Evolutionary conservation across 495 filamentous ascomycete species (phyloP).

Genomic region (Trichocladium antarcticum): DNA sequence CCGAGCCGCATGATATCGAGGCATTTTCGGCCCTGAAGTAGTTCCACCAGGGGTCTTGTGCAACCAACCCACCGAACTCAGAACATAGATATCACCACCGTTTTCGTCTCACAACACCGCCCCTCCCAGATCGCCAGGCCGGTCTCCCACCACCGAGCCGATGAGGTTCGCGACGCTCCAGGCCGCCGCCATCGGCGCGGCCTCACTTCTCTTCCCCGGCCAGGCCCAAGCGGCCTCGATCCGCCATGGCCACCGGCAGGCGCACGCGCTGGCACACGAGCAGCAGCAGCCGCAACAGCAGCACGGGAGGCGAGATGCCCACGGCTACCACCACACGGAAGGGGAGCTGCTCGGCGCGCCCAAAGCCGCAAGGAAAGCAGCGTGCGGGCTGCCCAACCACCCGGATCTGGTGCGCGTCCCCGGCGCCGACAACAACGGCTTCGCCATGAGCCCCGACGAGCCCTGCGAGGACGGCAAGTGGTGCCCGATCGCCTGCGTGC

Average conservation of each 20-base stretch:
- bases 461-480: slow-evolving; percentile 56
- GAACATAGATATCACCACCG: neutral
- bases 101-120: too few relatives aligned
- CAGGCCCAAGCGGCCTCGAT: slow-evolving; percentile 25
- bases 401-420: slow-evolving; percentile 61
- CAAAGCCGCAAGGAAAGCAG: slow-evolving; percentile 31
- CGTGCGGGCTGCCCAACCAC: slow-evolving; percentile 56
- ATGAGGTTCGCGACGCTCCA: slow-evolving; percentile 43
- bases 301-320: slow-evolving; percentile 23
- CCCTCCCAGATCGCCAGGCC: too few relatives aligned
- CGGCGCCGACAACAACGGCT: slow-evolving; percentile 55
- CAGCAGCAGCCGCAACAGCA: slow-evolving; percentile 23
- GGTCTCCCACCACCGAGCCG: too few relatives aligned
- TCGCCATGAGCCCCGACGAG: slow-evolving; percentile 74
- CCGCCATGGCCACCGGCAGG: slow-evolving; percentile 19
- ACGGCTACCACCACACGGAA: slow-evolving; percentile 18
- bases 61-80: neutral
- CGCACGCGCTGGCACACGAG: slow-evolving; percentile 18
- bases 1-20: neutral
- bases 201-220: slow-evolving; percentile 33
- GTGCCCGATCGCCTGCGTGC: slow-evolving; percentile 69
- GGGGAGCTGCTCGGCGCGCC: slow-evolving; percentile 17
- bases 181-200: slow-evolving; percentile 39
- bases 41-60: neutral
- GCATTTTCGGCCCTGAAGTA: neutral